Conservation (phyloP, 1,139 yeast genomes). For the Candida gigantensis region DNA sequence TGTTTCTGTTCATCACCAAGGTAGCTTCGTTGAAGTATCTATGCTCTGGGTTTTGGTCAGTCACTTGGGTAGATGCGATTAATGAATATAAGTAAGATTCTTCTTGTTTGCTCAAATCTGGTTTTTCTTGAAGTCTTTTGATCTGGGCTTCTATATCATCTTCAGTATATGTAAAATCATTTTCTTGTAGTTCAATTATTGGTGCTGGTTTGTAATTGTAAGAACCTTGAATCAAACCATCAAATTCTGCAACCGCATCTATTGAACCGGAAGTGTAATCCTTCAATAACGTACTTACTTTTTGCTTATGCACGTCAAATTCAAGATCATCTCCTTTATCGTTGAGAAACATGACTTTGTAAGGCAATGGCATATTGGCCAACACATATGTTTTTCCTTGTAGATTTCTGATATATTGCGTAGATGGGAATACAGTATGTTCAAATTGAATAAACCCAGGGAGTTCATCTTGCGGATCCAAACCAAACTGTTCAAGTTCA, state of each 20-base stretch:
- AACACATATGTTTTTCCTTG: conserved; percentile 25
- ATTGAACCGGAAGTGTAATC: too few relatives aligned
- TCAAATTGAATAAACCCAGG: conserved; percentile 22
- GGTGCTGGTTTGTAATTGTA: conserved; percentile 9
- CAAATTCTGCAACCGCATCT: conserved; percentile 16
- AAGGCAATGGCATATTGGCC: conserved; percentile 23
- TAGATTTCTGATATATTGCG: conserved; percentile 22
- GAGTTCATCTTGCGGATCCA: conserved; percentile 17
- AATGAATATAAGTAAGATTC: conserved; percentile 11
- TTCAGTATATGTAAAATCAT: conserved; percentile 9
- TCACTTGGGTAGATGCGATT: conserved; percentile 7
- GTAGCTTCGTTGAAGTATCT: conserved; percentile 27
- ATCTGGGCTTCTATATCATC: conserved; percentile 4
- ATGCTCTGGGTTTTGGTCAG: conserved; percentile 15
- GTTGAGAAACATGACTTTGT: conserved; percentile 22
- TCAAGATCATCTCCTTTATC: conserved; percentile 19
- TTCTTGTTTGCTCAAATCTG: conserved; percentile 5
- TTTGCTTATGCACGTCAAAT: conserved; percentile 10
- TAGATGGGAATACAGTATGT: conserved; percentile 18
- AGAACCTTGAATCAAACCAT: conserved; percentile 3
- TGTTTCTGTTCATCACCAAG: conserved; percentile 10
- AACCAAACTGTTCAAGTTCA: conserved; percentile 19
- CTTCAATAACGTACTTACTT: conserved; percentile 1
- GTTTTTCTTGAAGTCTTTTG: neutral
- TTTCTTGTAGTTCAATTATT: conserved; percentile 5